Evolutionary conservation across 345 rosid species (phyloP), one percentile per base, ranked within the genome.

Genomic region (Aquilaria yunnanensis): DNA sequence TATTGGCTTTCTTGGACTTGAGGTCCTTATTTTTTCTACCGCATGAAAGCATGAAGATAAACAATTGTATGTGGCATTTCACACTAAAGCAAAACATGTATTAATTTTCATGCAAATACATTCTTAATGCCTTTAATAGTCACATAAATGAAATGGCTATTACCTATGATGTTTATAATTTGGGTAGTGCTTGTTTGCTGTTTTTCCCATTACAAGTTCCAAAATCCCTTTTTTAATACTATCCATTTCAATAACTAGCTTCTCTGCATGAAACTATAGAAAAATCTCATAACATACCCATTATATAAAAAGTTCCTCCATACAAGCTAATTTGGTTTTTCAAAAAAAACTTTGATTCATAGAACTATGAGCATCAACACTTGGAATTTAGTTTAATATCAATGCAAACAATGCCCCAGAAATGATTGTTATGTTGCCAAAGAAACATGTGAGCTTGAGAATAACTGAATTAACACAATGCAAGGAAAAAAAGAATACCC

Each of bases 121-220:
- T 37, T 37, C 43, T 37, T 37, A 37, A 37, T 37, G 43, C 43
- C 7, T 5, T 9, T 37, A 9, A 37, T 37, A 37, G 5, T 37
- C 6, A 37, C 8, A 37, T 9, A 37, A 37, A 37, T 37, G 43
- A 32, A 30, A 12, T 23, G 63, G 52, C 12, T 2, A 34, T 66
- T 49, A 58, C 62, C 48, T 57, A 16, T 33, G 49, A 8, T 58
- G 49, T 52, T 49, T 33, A 47, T 74, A 92, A 91, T 53, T 87
- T 9, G 83, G 76, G 70, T 73, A 73, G 69, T 80, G 86, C 67
- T 72, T 89, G 75, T 89, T 85, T 32, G 84, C 78, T 65, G 98
- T 95, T 65, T 88, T 90, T 74, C 98, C 98, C 92, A 92, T 89
- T 32, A 86, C 77, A 9, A 89, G 83, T 54, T 83, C 77, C 49